These are phyloP conservation scores for Chytriomyces confervae DNA, from an alignment of 192 early-diverging fungal species.

Conservation along the genomic window DNA sequence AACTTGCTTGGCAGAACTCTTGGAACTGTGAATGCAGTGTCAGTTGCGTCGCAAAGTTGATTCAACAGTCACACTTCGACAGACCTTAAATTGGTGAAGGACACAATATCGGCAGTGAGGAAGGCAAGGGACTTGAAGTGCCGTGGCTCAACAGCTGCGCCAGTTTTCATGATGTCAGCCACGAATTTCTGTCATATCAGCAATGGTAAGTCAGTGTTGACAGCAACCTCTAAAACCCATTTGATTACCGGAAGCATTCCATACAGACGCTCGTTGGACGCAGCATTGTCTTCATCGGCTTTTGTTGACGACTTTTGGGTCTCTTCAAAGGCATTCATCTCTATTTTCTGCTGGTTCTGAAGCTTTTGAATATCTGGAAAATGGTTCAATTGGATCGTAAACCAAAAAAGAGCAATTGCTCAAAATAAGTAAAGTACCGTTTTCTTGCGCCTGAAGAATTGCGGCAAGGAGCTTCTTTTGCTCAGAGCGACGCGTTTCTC, in stretches of 20 bases:
- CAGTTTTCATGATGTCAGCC: constrained; percentile 46
- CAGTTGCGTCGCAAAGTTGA: neutral
- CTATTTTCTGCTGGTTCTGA: constrained; percentile 45
- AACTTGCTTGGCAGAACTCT: constrained; percentile 40
- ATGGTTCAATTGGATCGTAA: neutral
- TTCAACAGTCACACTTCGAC: neutral
- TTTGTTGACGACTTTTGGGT: constrained; percentile 40
- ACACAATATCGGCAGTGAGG: constrained; percentile 45
- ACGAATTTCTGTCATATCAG: constrained; percentile 33
- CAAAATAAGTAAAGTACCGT: constrained; percentile 7
- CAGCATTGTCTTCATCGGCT: constrained; percentile 50
- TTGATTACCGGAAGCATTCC: constrained; percentile 44
- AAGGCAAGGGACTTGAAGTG: constrained; percentile 44
- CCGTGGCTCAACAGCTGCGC: constrained; percentile 33
- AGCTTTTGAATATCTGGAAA: constrained; percentile 40
- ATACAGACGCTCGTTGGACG: constrained; percentile 42
- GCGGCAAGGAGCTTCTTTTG: constrained; percentile 5
- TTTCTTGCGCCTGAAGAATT: constrained; percentile 9
- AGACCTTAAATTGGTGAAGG: constrained; percentile 48
- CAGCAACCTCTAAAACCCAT: neutral
- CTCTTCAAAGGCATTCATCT: constrained; percentile 43
- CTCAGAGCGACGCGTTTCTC: neutral
- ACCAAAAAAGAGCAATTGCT: neutral
- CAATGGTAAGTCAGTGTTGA: neutral
- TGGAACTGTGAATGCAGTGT: constrained; percentile 13